These are phyloP conservation scores for Gymnopilus dilepis DNA, from an alignment of 768 basidiomycete genomes.

Conservation along the genomic window DNA sequence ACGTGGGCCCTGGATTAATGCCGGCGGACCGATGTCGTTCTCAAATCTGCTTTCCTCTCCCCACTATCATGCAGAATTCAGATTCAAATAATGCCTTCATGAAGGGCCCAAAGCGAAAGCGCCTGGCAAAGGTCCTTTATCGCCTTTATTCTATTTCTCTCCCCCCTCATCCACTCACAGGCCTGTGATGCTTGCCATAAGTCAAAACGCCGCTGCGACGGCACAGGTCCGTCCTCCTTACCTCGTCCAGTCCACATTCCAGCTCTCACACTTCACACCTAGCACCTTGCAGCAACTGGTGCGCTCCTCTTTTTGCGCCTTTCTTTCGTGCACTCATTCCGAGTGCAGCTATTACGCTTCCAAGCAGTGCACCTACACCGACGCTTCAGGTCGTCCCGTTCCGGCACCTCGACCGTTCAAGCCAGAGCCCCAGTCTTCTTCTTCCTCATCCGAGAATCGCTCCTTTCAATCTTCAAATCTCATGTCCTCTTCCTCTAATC, in stretches of 20 bases:
- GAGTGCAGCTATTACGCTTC: slow-evolving; percentile 73
- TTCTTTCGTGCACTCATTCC: slow-evolving; percentile 20
- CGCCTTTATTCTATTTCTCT: slow-evolving; percentile 1
- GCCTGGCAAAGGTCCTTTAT: slow-evolving; percentile 52
- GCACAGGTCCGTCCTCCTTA: slow-evolving; percentile 59
- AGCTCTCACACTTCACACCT: slow-evolving; percentile 24
- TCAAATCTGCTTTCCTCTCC: slow-evolving; percentile 26
- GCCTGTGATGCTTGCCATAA: slow-evolving; percentile 87
- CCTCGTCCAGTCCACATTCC: not conserved
- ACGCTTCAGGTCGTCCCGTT: slow-evolving; percentile 78
- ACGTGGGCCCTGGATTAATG: slow-evolving; percentile 33
- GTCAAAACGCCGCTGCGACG: slow-evolving; percentile 84
- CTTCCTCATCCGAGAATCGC: slow-evolving; percentile 30
- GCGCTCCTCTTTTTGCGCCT: slow-evolving; percentile 26
- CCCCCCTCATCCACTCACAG: slow-evolving; percentile 31
- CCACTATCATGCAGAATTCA: slow-evolving; percentile 33
- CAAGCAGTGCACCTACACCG: slow-evolving; percentile 82
- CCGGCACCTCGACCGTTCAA: slow-evolving; percentile 67
- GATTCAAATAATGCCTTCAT: slow-evolving; percentile 39
- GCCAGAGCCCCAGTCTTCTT: slow-evolving; percentile 40
- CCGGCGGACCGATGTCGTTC: slow-evolving; percentile 39
- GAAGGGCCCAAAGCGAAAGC: slow-evolving; percentile 59
- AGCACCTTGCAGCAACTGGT: slow-evolving; percentile 89
- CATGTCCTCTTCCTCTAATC: slow-evolving; percentile 32
- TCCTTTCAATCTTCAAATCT: slow-evolving; percentile 26